Evolutionary conservation across 2,329 filamentous ascomycete genomes (phyloP).

Genomic region (Beauveria medogensis): DNA sequence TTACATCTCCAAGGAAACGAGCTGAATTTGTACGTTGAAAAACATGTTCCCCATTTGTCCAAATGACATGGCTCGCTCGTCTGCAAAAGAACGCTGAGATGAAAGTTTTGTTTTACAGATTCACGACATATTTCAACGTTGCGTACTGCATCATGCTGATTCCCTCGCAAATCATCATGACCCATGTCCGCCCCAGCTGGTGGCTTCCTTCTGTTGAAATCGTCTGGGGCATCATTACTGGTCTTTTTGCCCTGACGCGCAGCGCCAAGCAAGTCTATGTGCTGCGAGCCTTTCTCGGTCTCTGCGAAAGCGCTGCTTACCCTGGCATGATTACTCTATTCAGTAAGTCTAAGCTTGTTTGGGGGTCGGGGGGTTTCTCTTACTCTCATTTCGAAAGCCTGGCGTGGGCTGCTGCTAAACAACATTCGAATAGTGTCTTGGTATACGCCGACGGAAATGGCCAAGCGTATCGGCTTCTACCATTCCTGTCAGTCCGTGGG

Average conservation of each 20-base stretch:
- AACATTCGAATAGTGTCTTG: slow-evolving; percentile 22
- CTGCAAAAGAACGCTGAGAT: neutral
- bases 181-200: slow-evolving; percentile 27
- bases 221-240: slow-evolving; percentile 20
- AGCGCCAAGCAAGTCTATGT: slow-evolving; percentile 28
- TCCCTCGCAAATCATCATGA: slow-evolving; percentile 30
- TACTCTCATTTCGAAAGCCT: too few species aligned
- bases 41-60: neutral
- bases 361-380: too few species aligned
- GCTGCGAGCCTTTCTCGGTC: slow-evolving; percentile 33
- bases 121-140: slow-evolving; percentile 44
- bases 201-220: slow-evolving; percentile 30
- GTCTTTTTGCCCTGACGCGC: slow-evolving; percentile 24
- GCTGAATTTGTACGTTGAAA: slow-evolving; percentile 10
- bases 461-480: slow-evolving; percentile 33
- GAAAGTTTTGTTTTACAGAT: slow-evolving; percentile 5
- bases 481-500: slow-evolving; percentile 32
- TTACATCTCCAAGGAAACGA: slow-evolving; percentile 13
- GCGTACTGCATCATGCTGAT: slow-evolving; percentile 46
- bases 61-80: neutral
- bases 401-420: neutral
- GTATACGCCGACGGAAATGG: slow-evolving; percentile 32
- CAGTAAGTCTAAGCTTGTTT: slow-evolving; percentile 10
- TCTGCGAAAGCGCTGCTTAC: slow-evolving; percentile 28
- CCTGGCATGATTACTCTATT: slow-evolving; percentile 29